phyloP scores from a whole-genome alignment of 371 early-diverging fungal species.

The Mucor ambiguus region DNA sequence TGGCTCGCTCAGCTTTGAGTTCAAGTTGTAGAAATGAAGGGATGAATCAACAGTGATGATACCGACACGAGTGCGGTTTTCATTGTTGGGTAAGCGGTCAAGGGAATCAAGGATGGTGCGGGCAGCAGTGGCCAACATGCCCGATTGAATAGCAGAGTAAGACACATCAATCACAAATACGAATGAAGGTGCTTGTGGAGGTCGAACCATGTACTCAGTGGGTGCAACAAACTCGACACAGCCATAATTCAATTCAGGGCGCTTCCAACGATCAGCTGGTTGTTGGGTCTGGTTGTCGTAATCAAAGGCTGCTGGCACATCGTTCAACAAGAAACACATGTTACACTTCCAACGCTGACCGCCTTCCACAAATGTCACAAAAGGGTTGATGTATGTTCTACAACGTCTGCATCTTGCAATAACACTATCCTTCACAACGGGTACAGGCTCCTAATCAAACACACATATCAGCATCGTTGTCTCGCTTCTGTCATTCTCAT shows the following conservation, averaged over 20 bases:
- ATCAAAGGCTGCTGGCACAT: constrained; percentile 80
- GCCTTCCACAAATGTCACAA: constrained; percentile 78
- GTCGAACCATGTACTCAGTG: constrained; percentile 77
- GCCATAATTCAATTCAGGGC: constrained; percentile 73
- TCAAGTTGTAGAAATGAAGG: constrained; percentile 79
- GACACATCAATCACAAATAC: constrained; percentile 87
- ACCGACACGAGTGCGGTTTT: constrained; percentile 75
- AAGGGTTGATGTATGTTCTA: constrained; percentile 88
- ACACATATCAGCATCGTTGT: neutral
- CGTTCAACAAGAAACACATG: constrained; percentile 79
- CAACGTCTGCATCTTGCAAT: constrained; percentile 86
- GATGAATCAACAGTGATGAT: constrained; percentile 78
- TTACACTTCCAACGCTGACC: constrained; percentile 86
- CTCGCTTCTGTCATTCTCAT: constrained; percentile 1
- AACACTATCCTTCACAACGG: constrained; percentile 67
- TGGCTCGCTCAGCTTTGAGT: constrained; percentile 76
- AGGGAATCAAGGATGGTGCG: constrained; percentile 66
- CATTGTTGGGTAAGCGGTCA: constrained; percentile 78
- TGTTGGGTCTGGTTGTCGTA: constrained; percentile 72
- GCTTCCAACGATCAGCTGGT: constrained; percentile 69
- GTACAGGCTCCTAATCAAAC: constrained; percentile 38
- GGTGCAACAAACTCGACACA: constrained; percentile 86
- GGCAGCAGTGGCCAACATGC: constrained; percentile 56
- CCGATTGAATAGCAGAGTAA: constrained; percentile 69
- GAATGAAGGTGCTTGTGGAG: constrained; percentile 85